Base-by-base conservation (phyloP, 148 eudicot species). In the Cornus kousa region DNA sequence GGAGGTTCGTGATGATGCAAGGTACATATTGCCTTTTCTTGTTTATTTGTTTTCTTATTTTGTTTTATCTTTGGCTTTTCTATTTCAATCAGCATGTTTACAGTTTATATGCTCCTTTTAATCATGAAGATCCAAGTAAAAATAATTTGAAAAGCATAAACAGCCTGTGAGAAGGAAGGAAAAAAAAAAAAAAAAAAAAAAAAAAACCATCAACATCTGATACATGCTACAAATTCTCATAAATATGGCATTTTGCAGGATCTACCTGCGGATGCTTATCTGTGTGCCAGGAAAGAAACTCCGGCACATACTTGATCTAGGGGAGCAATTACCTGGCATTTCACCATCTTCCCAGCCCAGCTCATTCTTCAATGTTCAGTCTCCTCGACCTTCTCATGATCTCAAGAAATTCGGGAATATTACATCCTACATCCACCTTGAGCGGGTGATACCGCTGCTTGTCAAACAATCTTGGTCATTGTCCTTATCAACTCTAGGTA, bases 391-490 rank as follows among this genome's bases (percentile, higher is more conserved):
- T 71, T 86, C 87, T 37, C 84, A 74, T 75, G 92, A 86, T 79
- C 82, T 74, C 57, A 87, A 82, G 79, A 94, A 83, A 80, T 91
- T 91, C 32, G 81, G 74, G 76, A 84, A 77, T 76, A 82, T 94
- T 75, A 87, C 94, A 40, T 87, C 92, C 10, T 96, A 89, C 83
- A 91, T 96, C 72, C 88, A 87, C 86, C 86, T 96, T 74, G 90
- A 89, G 59, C 90, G 99, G 57, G 77, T 81, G 32, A 76, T 83
- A 73, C 91, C 97, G 66, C 85, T 88, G 46, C 90, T 91, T 79
- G 95, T 94, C 64, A 93, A 92, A 71, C 98, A 96, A 73, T 96
- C 98, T 71, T 96, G 99, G 99, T 92, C 98, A 32, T 85, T 94
- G 82, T 86, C 97, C 78, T 79, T 96, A 71, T 80, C 97, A 67